Conservation (phyloP, 129 eudicot genomes). For the Lactuca saligna region DNA sequence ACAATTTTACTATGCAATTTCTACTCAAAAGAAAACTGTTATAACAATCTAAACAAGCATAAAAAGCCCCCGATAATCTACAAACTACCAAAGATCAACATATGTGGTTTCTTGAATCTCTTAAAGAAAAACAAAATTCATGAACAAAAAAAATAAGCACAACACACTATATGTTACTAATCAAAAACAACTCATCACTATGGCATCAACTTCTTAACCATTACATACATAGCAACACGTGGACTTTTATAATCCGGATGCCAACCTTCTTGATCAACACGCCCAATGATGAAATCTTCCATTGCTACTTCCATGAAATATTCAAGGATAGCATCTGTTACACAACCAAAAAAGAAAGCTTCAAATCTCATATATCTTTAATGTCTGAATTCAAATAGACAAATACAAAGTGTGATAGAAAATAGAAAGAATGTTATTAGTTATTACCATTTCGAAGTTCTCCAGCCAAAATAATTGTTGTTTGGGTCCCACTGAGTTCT, state of each 20-base stretch:
- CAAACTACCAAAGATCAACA: background rate
- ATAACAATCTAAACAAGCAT: no score
- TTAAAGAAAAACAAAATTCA: background rate
- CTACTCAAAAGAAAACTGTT: no score
- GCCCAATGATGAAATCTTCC: slow-evolving; percentile 64
- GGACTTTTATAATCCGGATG: slow-evolving; percentile 84
- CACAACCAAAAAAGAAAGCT: slow-evolving; percentile 7
- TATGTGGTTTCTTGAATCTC: slow-evolving; percentile 7
- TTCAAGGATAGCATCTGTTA: slow-evolving; percentile 80
- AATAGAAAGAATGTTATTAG: no score
- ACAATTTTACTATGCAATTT: no score
- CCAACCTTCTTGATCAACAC: slow-evolving; percentile 71
- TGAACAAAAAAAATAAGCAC: no score
- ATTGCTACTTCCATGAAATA: slow-evolving; percentile 82
- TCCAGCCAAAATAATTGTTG: slow-evolving; percentile 85
- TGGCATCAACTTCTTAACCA: slow-evolving; percentile 46
- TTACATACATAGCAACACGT: slow-evolving; percentile 67
- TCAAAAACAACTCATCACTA: background rate
- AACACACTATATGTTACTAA: no score
- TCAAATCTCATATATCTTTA: background rate
- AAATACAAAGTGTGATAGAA: background rate
- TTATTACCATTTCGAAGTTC: slow-evolving; percentile 86
- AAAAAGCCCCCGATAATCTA: no score
- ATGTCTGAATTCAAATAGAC: background rate
- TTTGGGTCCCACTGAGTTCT: slow-evolving; percentile 60